Base-by-base conservation (phyloP, 768 basidiomycete species). In the Pulveroboletus frians region DNA sequence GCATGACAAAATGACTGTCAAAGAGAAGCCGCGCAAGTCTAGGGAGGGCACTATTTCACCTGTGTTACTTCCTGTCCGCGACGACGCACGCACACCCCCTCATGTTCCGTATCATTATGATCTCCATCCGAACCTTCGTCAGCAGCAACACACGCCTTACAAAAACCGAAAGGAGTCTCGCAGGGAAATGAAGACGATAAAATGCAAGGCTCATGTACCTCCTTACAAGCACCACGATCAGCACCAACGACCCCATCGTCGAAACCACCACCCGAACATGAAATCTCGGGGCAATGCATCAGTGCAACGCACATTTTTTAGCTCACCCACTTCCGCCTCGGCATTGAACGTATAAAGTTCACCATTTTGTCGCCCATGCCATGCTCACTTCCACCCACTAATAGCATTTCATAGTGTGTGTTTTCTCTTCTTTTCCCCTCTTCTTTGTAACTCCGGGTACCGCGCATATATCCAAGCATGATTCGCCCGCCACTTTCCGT, bases 101-200 rank as follows among this genome's bases (percentile, higher is more conserved):
- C 66, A 67, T 44, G 55, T 62, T 30, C 62, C 65, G 27, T 61
- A 63, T 35, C 59, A 66, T 46, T 62, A 67, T 54, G 68, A 46
- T 56, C 60, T 68, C 20, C 62, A 69, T 38, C 70, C 69, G 27
- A 65, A 73, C 37, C 71, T 73, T 35, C 63, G 61, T n/a, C 62
- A 72, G 8, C 65, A 73, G 9, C 56, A 62, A 36, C 36, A 63
- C 10, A 62, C 71, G 30, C 63, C 71, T 10, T 69, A 72, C 52
- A 84, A 84, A 69, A 78, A 61, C 40, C 75, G 80, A 51, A 84
- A 82, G 64, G 85, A 88, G 68, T 68, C 76, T 53, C 73, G 80
- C 56, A 73, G 79, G 59, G 85, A 88, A 70, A 80, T 79, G 61
- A 85, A 83, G 70, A 71, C 78, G 66, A 69, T 77, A 62, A 82